phyloP scores from a whole-genome alignment of 495 filamentous ascomycete species.

The Choiromyces venosus region DNA sequence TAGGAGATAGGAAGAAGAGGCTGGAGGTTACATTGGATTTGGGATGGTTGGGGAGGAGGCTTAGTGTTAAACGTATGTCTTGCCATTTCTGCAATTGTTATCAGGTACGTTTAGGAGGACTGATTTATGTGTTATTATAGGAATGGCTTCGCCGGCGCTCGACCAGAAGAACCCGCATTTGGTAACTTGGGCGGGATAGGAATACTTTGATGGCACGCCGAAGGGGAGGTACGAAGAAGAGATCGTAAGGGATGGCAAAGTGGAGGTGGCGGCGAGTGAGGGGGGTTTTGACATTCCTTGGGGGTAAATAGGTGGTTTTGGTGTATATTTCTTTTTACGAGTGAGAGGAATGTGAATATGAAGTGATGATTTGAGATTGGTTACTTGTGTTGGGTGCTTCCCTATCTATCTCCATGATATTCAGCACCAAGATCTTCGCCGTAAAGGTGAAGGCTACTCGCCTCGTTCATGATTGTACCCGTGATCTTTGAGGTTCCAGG shows the following conservation, averaged over 20 bases:
- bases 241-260: slow-evolving; percentile 11
- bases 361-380: background rate
- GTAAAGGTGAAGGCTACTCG: too few relatives aligned
- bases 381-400: background rate
- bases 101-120: background rate
- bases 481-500: too few relatives aligned
- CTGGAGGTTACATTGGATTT: slow-evolving; percentile 15
- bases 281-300: slow-evolving; percentile 15
- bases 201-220: slow-evolving; percentile 15
- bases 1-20: background rate
- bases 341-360: background rate
- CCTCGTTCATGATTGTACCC: too few relatives aligned
- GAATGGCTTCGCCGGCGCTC: slow-evolving; percentile 22
- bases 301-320: background rate
- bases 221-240: slow-evolving; percentile 16
- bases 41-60: background rate
- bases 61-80: slow-evolving; percentile 13
- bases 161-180: slow-evolving; percentile 21
- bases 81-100: background rate
- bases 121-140: background rate
- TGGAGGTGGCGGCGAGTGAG: slow-evolving; percentile 16
- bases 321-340: background rate
- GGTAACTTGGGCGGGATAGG: slow-evolving; percentile 22
- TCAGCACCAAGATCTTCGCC: too few relatives aligned
- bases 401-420: too few relatives aligned